phyloP scores from a whole-genome alignment of 2,329 filamentous ascomycete genomes.

The Claviceps pazoutovae region DNA sequence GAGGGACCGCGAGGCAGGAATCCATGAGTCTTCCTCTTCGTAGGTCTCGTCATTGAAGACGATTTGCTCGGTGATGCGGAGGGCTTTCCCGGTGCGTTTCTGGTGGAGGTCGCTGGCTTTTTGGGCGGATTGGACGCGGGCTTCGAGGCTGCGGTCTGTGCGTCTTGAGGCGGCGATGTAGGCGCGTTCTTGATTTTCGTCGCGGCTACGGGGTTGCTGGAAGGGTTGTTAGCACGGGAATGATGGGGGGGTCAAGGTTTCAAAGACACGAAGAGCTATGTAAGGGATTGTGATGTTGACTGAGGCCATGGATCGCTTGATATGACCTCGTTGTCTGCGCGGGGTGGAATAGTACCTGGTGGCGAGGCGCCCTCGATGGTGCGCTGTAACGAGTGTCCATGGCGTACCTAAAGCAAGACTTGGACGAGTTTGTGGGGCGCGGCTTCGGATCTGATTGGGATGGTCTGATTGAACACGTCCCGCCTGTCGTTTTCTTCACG shows the following conservation, averaged over 20 bases:
- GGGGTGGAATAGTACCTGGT: background rate
- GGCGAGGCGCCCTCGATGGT: background rate
- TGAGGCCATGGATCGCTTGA: no score
- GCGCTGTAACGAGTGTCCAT: background rate
- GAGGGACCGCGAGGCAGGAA: background rate
- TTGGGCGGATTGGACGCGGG: conserved; percentile 72
- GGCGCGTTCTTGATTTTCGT: conserved; percentile 74
- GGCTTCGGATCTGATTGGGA: background rate
- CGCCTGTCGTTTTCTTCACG: background rate
- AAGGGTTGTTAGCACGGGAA: background rate
- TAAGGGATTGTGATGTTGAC: no score
- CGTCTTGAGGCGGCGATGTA: conserved; percentile 85
- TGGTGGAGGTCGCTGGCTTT: conserved; percentile 88
- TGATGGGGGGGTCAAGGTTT: no score
- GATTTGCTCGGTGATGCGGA: conserved; percentile 73
- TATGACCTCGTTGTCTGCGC: no score
- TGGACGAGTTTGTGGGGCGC: background rate
- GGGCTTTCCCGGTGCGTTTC: conserved; percentile 65
- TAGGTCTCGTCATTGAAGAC: conserved; percentile 92
- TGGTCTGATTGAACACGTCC: no score
- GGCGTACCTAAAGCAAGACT: no score
- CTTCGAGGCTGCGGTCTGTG: conserved; percentile 76
- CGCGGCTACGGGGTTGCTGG: conserved; percentile 14
- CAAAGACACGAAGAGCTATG: no score
- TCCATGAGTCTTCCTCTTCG: conserved; percentile 63